Evolutionary conservation across 352 stramenopile genomes (phyloP), one percentile per base, ranked within the genome.

Genomic region (Phytophthora niederhauseri): DNA sequence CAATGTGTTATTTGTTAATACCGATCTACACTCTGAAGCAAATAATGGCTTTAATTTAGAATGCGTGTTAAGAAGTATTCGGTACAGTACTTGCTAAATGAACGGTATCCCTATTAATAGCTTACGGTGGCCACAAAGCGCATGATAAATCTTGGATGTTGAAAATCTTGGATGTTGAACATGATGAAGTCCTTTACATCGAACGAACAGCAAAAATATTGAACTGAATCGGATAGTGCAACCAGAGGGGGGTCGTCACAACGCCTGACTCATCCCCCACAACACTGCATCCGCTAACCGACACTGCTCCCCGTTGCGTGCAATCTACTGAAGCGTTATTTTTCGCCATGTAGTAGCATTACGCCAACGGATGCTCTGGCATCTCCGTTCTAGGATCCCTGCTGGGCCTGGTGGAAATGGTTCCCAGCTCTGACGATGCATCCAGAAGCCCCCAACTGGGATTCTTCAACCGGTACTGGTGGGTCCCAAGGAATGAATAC

Each of bases 71-170:
- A 34, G 11, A 2, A 36, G 7, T 36, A 9, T 36, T 36, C 1
- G 30, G 11, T 36, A 34, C 30, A 12, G 30, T 36, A 36, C 30
- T 36, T 34, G 28, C 28, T 34, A n/a, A n/a, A n/a, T n/a, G 30
- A 34, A 34, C 26, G 7, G 12, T 36, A 12, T 36, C 30, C 30
- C 30, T 34, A 34, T 6, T 30, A 5, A 6, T 30, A 7, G 30
- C 30, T 26, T 50, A 52, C 15, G 45, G 19, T 20, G 45, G 7
- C 17, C 45, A 52, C 45, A 52, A 52, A 52, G 45, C 45, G 45
- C 45, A 52, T 28, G 45, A 52, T 52, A 52, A 52, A 52, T 52
- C 45, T 52, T 52, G 45, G 45, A 52, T 52, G 45, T 52, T 52
- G 45, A 52, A 52, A 15, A 52, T 17, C 4, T 51, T 51, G 45